Base-by-base conservation (phyloP, 768 basidiomycete species). In the Tulasnella sp. region DNA sequence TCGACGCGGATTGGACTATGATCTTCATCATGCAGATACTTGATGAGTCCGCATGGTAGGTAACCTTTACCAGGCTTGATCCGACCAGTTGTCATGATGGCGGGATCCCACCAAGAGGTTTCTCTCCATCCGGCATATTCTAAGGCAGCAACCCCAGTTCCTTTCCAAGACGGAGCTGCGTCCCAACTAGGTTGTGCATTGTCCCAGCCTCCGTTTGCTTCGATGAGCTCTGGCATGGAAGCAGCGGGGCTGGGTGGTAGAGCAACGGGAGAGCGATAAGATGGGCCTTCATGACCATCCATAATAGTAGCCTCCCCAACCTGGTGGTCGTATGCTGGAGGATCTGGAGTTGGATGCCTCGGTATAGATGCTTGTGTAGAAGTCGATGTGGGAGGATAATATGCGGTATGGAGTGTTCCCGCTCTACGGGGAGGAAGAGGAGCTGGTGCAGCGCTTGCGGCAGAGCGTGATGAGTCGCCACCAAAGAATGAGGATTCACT, bases 171-270 rank as follows among this genome's bases (percentile, higher is more conserved):
- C 5, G 5, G 39, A n/a, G n/a, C 39, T 10, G 10, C 39, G 5
- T n/a, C 39, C 39, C 39, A 40, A 40, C 6, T 6, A 10, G 39
- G 39, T 40, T 40, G 6, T 5, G 27, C n/a, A 40, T 5, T 25
- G 5, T 6, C 27, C 39, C 39, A 40, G 5, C n/a, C 6, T n/a
- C 22, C 16, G 37, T 39, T 24, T 8, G 49, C 49, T 10, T 41
- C 37, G 3, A 39, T 25, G 22, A 51, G 49, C 19, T 51, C 49
- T 29, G 49, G 49, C 37, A 51, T 41, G 25, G 45, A 39, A 22
- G 49, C 24, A 28, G 27, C 24, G 40, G 37, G 49, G 20, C 28
- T 31, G 27, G 22, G 15, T 15, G 49, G 39, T 27, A 41, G 27
- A 9, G 49, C n/a, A n/a, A 12, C 47, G 8, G n/a, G 47, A n/a